Conservation (phyloP, 192 early-diverging fungal species). For the Coemansia sp. region DNA sequence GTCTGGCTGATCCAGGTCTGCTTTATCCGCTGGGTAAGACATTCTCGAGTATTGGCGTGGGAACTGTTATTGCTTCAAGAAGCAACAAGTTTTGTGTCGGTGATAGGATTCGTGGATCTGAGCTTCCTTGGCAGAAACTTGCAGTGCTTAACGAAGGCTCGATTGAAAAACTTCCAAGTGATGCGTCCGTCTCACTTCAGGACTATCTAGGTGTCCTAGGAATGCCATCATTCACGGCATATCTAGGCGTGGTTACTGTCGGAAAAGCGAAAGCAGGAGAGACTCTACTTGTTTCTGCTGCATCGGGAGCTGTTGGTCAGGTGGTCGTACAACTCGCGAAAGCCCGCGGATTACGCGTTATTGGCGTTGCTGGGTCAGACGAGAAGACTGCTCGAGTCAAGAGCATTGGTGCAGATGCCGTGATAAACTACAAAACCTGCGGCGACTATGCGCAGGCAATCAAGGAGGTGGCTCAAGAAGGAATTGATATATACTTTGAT, state of each 20-base stretch:
- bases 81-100: conserved; percentile 59
- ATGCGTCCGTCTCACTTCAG: conserved; percentile 50
- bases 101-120: conserved; percentile 59
- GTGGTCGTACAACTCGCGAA: conserved; percentile 83
- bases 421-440: conserved; percentile 90
- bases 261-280: conserved; percentile 79
- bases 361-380: conserved; percentile 81
- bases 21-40: conserved; percentile 58
- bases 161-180: conserved; percentile 16
- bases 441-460: conserved; percentile 54
- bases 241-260: conserved; percentile 59
- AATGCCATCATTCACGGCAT: conserved; percentile 83
- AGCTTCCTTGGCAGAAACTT: conserved; percentile 59
- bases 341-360: conserved; percentile 70
- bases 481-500: conserved; percentile 88
- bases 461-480: conserved; percentile 63
- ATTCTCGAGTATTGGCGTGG: conserved; percentile 60
- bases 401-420: conserved; percentile 74
- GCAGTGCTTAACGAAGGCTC: conserved; percentile 39
- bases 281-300: conserved; percentile 78
- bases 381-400: conserved; percentile 75
- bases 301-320: conserved; percentile 76
- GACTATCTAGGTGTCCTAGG: conserved; percentile 68
- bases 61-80: conserved; percentile 63
- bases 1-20: conserved; percentile 32